Percentiles rank a stretch among this genome's conserved stretches.
Evolutionary conservation across 1,284 basidiomycete species (phyloP).

Genomic region (Rhodotorula sp.): DNA sequence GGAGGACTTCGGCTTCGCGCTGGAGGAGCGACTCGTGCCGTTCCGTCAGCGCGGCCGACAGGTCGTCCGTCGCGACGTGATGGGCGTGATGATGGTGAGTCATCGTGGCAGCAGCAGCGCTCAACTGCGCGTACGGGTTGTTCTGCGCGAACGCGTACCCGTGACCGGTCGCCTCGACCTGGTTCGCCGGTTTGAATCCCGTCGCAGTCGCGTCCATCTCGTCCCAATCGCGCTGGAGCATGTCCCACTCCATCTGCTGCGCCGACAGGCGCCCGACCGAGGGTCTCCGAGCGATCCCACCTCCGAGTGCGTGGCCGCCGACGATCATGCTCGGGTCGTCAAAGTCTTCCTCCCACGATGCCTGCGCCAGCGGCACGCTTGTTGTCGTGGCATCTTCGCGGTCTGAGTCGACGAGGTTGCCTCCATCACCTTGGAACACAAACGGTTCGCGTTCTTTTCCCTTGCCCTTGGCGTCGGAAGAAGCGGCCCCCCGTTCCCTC

Average conservation of each 20-base stretch:
- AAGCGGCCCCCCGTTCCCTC: conserved; percentile 12
- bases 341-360: conserved; percentile 50
- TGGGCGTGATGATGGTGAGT: conserved; percentile 56
- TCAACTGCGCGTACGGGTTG: conserved; percentile 69
- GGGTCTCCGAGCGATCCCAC: conserved; percentile 1
- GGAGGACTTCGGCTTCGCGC: conserved; percentile 84
- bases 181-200: conserved; percentile 51
- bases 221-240: conserved; percentile 80
- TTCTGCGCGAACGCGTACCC: conserved; percentile 74
- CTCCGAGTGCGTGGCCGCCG: conserved; percentile 32
- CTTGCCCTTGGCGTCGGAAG: conserved; percentile 9
- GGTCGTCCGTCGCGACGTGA: conserved; percentile 5
- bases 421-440: conserved; percentile 45
- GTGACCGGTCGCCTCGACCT: conserved; percentile 51
- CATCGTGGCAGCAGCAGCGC: conserved; percentile 42
- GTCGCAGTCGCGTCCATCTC: conserved; percentile 64
- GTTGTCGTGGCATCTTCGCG: conserved; percentile 35
- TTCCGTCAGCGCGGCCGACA: conserved; percentile 17
- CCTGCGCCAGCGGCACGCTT: conserved; percentile 46
- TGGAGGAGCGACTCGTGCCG: conserved; percentile 57
- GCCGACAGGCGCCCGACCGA: conserved; percentile 11
- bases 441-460: not conserved
- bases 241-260: conserved; percentile 59
- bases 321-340: conserved; percentile 40
- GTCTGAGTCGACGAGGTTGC: conserved; percentile 17